Evolutionary conservation across 2,329 filamentous ascomycete genomes (phyloP).

Genomic region (Raffaelea arxii): DNA sequence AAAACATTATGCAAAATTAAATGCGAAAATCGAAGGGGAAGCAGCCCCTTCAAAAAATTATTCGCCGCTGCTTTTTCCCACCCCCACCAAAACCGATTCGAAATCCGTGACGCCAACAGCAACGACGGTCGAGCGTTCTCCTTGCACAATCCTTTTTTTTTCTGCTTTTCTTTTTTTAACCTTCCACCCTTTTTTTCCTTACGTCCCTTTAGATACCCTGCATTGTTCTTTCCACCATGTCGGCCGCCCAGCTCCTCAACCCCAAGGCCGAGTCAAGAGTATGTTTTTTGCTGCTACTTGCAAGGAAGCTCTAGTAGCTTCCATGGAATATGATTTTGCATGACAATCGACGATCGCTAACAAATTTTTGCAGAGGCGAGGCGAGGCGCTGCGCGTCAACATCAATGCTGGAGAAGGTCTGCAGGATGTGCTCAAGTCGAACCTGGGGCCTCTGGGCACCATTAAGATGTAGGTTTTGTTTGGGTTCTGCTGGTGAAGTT

Average conservation of each 20-base stretch:
- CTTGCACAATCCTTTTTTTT: not conserved
- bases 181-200: not conserved
- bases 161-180: not conserved
- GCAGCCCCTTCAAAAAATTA: not conserved
- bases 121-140: not conserved
- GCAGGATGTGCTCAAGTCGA: slow-evolving; percentile 91
- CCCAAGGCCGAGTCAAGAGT: slow-evolving; percentile 97
- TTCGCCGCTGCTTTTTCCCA: not conserved
- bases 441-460: slow-evolving; percentile 85
- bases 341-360: slow-evolving; percentile 19
- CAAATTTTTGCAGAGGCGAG: slow-evolving; percentile 60
- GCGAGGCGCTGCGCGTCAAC: slow-evolving; percentile 94
- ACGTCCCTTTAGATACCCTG: not conserved
- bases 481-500: not conserved
- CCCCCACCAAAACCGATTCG: not conserved
- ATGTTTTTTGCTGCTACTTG: slow-evolving; percentile 35
- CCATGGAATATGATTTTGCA: no score
- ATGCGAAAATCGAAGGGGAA: not conserved
- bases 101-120: not conserved
- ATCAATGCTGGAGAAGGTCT: slow-evolving; percentile 92
- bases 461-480: slow-evolving; percentile 69
- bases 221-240: slow-evolving; percentile 51
- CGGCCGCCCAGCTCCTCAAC: slow-evolving; percentile 94
- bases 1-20: not conserved
- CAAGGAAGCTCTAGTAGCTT: no score